These are phyloP conservation scores for Phytophthora sp. DNA, from an alignment of 352 stramenopile species.

Conservation along the genomic window DNA sequence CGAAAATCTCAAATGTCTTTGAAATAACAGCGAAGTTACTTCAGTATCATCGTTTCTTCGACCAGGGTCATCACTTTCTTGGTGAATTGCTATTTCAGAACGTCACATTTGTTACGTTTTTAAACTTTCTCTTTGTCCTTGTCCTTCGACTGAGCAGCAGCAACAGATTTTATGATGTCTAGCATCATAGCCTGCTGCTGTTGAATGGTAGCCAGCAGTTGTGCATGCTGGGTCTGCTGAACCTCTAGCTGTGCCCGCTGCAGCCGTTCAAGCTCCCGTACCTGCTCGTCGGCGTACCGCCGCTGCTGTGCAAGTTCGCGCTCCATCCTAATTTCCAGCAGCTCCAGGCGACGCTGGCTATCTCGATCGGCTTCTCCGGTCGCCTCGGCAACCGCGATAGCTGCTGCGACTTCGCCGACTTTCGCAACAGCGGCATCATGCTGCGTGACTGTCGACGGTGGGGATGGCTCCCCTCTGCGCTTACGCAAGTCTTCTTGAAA, in stretches of 20 bases:
- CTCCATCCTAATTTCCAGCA: slow-evolving; percentile 42
- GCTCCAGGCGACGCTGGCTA: slow-evolving; percentile 30
- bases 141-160: slow-evolving; percentile 19
- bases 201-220: slow-evolving; percentile 38
- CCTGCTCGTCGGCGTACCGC: slow-evolving; percentile 36
- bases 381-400: slow-evolving; percentile 22
- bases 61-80: too few species aligned
- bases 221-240: slow-evolving; percentile 38
- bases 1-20: too few species aligned
- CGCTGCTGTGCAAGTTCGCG: slow-evolving; percentile 37
- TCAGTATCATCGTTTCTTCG: too few species aligned
- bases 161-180: slow-evolving; percentile 40
- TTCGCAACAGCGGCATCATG: slow-evolving; percentile 35
- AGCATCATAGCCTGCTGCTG: slow-evolving; percentile 50
- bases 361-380: slow-evolving; percentile 20
- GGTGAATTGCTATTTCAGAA: too few species aligned
- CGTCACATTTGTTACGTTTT: too few species aligned
- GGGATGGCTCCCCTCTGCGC: slow-evolving; percentile 4
- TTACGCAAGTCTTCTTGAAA: slow-evolving; percentile 20
- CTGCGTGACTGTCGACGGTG: slow-evolving; percentile 8
- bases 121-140: too few species aligned
- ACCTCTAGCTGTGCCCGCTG: slow-evolving; percentile 31
- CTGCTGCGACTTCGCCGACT: slow-evolving; percentile 26
- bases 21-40: too few species aligned
- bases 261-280: slow-evolving; percentile 25